A percentile compares a stretch with the other conserved stretches of the same genome.
Conservation (phyloP, 345 rosid genomes). For the Cardamine resedifolia region DNA sequence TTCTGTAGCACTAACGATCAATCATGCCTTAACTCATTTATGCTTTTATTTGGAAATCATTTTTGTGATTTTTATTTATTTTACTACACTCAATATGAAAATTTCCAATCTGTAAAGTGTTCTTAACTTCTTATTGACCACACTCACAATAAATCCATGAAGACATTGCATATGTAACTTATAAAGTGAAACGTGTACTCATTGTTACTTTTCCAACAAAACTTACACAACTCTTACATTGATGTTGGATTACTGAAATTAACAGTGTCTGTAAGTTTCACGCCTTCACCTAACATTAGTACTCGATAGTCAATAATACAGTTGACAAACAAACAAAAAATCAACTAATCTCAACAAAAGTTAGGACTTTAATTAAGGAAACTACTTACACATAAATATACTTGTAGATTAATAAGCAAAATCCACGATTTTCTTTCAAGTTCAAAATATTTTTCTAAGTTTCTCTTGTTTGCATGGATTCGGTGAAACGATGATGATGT, state of each 20-base stretch:
- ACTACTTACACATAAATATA: not conserved
- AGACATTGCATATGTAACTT: not conserved
- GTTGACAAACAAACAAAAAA: not conserved
- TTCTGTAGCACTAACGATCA: constrained; percentile 20
- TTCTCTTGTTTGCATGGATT: not conserved
- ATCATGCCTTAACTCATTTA: constrained; percentile 23
- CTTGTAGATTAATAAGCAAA: not conserved
- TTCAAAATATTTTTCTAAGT: not conserved
- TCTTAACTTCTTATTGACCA: not conserved
- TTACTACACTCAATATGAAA: not conserved
- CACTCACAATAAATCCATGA: not conserved
- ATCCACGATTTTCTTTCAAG: not conserved
- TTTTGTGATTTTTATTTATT: not conserved
- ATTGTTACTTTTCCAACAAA: not conserved
- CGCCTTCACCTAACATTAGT: not conserved
- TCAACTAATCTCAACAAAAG: not conserved
- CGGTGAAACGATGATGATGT: not conserved
- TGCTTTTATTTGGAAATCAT: not conserved
- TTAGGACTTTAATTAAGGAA: not conserved
- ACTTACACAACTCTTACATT: not conserved
- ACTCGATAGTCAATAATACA: not conserved
- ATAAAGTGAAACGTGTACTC: constrained; percentile 3
- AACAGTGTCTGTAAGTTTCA: not conserved
- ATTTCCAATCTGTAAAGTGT: constrained; percentile 16
- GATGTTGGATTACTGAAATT: not conserved